phyloP scores from a whole-genome alignment of 2,329 filamentous ascomycete species.

The Ophiocordyceps camponoti-saundersi region DNA sequence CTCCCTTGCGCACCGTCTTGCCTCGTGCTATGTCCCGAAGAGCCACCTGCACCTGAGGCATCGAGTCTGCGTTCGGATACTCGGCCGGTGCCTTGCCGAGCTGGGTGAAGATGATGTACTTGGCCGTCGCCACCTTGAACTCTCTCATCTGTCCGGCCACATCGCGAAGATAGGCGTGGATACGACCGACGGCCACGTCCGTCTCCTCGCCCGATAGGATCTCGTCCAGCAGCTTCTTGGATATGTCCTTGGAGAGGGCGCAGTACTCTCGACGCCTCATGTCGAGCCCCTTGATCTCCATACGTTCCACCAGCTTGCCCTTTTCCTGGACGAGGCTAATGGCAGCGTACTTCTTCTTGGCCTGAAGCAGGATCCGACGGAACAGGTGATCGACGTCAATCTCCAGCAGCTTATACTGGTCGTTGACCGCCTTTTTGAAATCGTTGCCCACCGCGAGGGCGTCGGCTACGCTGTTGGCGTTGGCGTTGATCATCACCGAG shows the following conservation, averaged over 20 bases:
- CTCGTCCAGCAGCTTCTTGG: constrained; percentile 76
- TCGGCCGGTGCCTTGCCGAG: constrained; percentile 86
- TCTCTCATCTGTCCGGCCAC: constrained; percentile 78
- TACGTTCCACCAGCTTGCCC: constrained; percentile 80
- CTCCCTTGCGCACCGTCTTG: constrained; percentile 77
- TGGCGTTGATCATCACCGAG: constrained; percentile 99
- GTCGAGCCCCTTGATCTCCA: constrained; percentile 95
- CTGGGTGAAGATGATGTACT: constrained; percentile 97
- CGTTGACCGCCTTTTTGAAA: constrained; percentile 90
- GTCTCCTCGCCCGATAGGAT: constrained; percentile 87
- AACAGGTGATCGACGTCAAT: constrained; percentile 99
- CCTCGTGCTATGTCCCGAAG: constrained; percentile 74
- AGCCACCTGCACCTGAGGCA: constrained; percentile 95
- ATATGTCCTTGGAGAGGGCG: constrained; percentile 86
- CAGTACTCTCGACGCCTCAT: constrained; percentile 98
- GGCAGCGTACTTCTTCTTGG: constrained; percentile 98
- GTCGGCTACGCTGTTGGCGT: constrained; percentile 81
- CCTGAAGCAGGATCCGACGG: constrained; percentile 78
- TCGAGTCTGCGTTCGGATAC: constrained; percentile 83
- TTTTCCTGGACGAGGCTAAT: constrained; percentile 84
- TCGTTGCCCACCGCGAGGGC: constrained; percentile 83
- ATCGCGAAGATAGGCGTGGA: constrained; percentile 84
- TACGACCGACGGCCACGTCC: constrained; percentile 71
- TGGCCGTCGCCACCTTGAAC: constrained; percentile 54
- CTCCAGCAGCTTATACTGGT: constrained; percentile 79